Conservation (phyloP, 1,284 basidiomycete species). For the Coniferiporia sulphurascens region DNA sequence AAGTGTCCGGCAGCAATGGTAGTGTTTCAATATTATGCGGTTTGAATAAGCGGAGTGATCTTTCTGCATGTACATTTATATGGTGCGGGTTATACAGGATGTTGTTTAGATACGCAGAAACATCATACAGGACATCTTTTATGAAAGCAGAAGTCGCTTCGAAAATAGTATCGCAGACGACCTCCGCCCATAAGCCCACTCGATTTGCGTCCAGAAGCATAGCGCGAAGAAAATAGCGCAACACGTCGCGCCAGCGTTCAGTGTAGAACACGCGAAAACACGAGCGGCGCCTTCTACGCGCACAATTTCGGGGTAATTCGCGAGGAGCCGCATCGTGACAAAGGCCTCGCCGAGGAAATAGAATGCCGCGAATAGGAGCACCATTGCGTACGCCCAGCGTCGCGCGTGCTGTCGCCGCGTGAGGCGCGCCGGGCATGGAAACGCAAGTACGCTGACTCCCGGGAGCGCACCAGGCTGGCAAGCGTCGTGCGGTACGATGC, state of each 20-base stretch:
- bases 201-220: not conserved
- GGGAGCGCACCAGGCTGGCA: not conserved
- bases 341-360: not conserved
- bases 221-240: not conserved
- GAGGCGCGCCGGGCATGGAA: not conserved
- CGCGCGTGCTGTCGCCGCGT: not conserved
- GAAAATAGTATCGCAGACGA: constrained; percentile 1
- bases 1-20: too few relatives aligned
- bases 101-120: not conserved
- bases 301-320: not conserved
- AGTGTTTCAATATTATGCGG: too few relatives aligned
- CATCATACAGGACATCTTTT: not conserved
- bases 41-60: too few relatives aligned
- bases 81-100: not conserved
- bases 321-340: not conserved
- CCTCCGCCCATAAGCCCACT: constrained; percentile 1
- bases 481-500: not conserved
- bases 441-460: not conserved
- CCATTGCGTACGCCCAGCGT: not conserved
- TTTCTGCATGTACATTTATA: not conserved
- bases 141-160: not conserved
- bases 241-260: not conserved
- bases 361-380: not conserved
- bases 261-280: not conserved
- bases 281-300: not conserved